Evolutionary conservation across 2,329 filamentous ascomycete genomes (phyloP), one percentile per base, ranked within the genome.

Genomic region (Corinectria fuckeliana): DNA sequence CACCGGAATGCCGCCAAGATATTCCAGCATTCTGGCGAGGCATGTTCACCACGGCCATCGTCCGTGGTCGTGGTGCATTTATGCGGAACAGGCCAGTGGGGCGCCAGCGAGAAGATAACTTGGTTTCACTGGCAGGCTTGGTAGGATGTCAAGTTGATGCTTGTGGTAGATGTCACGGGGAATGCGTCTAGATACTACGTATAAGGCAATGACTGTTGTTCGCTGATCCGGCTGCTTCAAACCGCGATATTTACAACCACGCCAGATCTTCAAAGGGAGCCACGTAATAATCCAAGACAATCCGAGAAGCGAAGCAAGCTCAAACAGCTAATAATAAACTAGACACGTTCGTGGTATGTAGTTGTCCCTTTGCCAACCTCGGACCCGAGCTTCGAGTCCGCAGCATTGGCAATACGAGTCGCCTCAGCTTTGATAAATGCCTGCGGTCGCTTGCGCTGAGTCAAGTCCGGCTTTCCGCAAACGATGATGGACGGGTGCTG

Each of bases 361-460:
- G 32, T 39, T 13, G 30, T 26, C 7, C 41, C 55, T 7, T 49
- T 50, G 5, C 26, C 6, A 3, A 36, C 34, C 8, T 51, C 53
- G 14, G 45, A 14, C 23, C 23, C 50, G 2, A 50, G 8, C 30
- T 60, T 51, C 4, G 20, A 21, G 9, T 51, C 36, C 13, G 57
- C 66, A 3, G 66, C 62, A 7, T 65, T 62, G 3, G 63, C 65
- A 42, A 76, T 70, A 5, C 73, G 66, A 42, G 61, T 58, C 11
- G 57, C 59, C 61, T 79, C 77, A 2, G 76, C 75, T 10, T 78
- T 75, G 18, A 76, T 66, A 23, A 77, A 74, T 1, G 59, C 62
- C 50, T 72, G 73, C 0, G 76, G 76, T 3, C 76, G 71, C 20
- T 68, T 65, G n/a, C 74, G 74, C 49, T 77, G 71, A 3, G 74